Conservation (phyloP, 345 rosid genomes). For the Populus simonii region DNA sequence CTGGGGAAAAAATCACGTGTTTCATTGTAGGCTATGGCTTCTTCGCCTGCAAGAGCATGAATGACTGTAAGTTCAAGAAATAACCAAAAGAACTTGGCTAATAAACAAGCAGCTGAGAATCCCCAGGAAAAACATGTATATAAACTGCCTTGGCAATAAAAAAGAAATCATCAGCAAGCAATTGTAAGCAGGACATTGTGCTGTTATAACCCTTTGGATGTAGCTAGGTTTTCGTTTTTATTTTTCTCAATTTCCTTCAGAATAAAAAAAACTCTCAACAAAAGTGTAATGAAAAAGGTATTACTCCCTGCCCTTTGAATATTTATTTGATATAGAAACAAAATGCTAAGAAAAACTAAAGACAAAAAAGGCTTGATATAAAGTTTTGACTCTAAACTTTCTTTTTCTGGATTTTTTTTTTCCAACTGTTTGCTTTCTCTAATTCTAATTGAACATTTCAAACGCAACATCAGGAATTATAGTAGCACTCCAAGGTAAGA, state of each 20-base stretch:
- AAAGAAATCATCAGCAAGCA: background rate
- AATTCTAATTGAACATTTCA: background rate
- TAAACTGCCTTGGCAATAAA: background rate
- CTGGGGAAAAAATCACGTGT: background rate
- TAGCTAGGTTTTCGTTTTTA: background rate
- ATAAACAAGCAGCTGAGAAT: background rate
- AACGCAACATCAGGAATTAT: constrained; percentile 5
- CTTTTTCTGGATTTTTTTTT: background rate
- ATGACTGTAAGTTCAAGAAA: background rate
- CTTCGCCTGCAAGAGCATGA: constrained; percentile 41
- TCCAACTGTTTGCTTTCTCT: background rate
- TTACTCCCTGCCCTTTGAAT: background rate
- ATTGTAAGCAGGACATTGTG: background rate
- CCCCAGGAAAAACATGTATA: background rate
- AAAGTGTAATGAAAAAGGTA: background rate
- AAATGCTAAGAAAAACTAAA: background rate
- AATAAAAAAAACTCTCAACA: background rate
- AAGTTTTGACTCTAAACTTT: background rate
- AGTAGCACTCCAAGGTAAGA: background rate
- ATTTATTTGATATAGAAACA: background rate
- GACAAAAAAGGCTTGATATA: background rate
- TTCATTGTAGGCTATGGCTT: constrained; percentile 28
- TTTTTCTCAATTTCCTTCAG: background rate
- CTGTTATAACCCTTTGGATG: background rate
- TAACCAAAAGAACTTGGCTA: background rate